Base-by-base conservation (phyloP, 257 asterid genomes). In the Solanum etuberosum region DNA sequence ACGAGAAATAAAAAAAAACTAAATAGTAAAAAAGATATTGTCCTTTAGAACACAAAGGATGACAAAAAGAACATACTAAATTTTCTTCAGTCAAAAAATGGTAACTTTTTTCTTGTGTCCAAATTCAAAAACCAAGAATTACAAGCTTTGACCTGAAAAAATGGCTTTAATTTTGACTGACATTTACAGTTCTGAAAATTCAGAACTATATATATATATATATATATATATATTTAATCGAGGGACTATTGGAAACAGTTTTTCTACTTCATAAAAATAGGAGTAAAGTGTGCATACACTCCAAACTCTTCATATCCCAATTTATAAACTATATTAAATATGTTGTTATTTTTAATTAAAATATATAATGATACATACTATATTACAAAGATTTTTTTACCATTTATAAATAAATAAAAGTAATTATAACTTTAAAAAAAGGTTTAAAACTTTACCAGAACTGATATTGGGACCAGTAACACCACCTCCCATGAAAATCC, bases 401-500 rank as follows among this genome's bases (percentile, higher is more conserved):
- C 63, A 54, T 54, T 54, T 54, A 54, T 54, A 54, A 54, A 54
- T 18, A 18, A 18, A 54, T 18, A 54, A 54, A 18, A 54, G n/a
- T 51, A 51, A 51, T 54, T 54, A 54, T 18, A 18, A 18, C n/a
- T n/a, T n/a, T 18, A 54, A 18, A 54, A 54, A 18, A 3, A 16
- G 5, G 4, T 9, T 46, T 54, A 18, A 18, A 54, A 54, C 87
- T 91, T 88, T 92, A 94, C 99, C 99, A 76, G 98, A 93, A 91
- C 97, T 95, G 84, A 93, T 86, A 92, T 92, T 92, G 57, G 97
- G 94, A 91, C 91, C 91, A 87, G 88, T 88, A 86, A 91, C 95
- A 89, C 95, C 96, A 76, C 95, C 98, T 87, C 97, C 98, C 90
- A 95, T 82, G 90, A 94, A 90, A 89, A 94, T 87, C 77, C 98